Evolutionary conservation across 1,139 yeast species (phyloP), one percentile per base, ranked within the genome.

Genomic region (Kluyveromyces marxianus): DNA sequence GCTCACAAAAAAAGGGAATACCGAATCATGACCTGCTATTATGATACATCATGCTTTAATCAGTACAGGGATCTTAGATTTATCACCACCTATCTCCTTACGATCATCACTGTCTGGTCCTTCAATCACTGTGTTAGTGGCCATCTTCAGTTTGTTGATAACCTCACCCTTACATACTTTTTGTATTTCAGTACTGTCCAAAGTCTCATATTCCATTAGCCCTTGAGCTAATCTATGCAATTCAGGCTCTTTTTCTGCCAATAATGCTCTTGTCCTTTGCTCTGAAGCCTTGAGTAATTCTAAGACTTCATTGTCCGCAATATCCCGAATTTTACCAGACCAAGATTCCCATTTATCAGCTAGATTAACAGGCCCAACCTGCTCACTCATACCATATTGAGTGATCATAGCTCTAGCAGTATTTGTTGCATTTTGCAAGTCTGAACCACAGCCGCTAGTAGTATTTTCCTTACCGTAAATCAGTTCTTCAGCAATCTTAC

Each of bases 321-420:
- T 72, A 61, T 88, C 94, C 53, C 95, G 76, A 44, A 95, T 77
- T 53, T 81, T 79, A 8, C 90, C 86, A 1, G 97, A 87, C 98
- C 97, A 92, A 47, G 85, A 79, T 55, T 82, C 89, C 97, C 97
- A 90, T 62, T 84, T 82, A 59, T 88, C 92, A 47, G 90, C 77
- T 42, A 92, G 74, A 60, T 81, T 81, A 34, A 92, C 88, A 4
- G 98, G 98, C 1, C 98, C 98, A 52, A 92, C 87, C 48, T 76
- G 79, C 46, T 87, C 92, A 55, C 95, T 83, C 98, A 94, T 92
- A 59, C 99, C 99, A 62, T 86, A 92, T 41, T 89, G 82, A 1
- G 96, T 88, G 38, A 92, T 96, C 97, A 92, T 92, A 25, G 96
- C 95, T 58, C 96, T 76, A 2, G 98, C 98, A 46, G 89, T 92